Conservation (phyloP, 345 rosid genomes). For the Melastoma malabathricum region DNA sequence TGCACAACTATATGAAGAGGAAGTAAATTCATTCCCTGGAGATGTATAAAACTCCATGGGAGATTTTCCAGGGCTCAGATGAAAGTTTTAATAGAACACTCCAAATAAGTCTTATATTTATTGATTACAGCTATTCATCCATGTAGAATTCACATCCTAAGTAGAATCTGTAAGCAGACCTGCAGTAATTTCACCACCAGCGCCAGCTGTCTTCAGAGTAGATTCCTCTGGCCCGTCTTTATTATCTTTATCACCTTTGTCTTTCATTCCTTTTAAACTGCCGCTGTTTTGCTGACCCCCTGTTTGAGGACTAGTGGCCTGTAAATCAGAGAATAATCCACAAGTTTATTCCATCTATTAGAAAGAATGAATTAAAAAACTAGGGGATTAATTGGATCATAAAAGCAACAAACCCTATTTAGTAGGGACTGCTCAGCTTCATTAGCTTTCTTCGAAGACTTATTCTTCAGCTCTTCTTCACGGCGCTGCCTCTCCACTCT, state of each 20-base stretch:
- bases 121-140: no score
- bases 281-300: slow-evolving; percentile 56
- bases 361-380: not conserved
- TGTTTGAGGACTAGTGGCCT: slow-evolving; percentile 94
- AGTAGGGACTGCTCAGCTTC: slow-evolving; percentile 73
- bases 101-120: no score
- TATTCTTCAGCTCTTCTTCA: slow-evolving; percentile 76
- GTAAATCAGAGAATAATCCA: slow-evolving; percentile 6
- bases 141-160: not conserved
- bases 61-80: no score
- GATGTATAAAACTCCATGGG: no score
- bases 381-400: not conserved
- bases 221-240: slow-evolving; percentile 54
- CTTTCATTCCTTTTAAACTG: slow-evolving; percentile 72
- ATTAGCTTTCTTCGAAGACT: slow-evolving; percentile 62
- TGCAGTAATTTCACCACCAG: slow-evolving; percentile 41
- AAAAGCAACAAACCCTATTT: slow-evolving; percentile 36
- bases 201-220: slow-evolving; percentile 41
- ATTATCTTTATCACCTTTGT: slow-evolving; percentile 39
- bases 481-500: slow-evolving; percentile 98
- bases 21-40: no score
- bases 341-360: not conserved
- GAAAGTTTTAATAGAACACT: no score
- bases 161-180: slow-evolving; percentile 25
- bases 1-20: no score